Percentiles rank a stretch among this genome's conserved stretches.
Evolutionary conservation across 2,329 filamentous ascomycete genomes (phyloP).

Genomic region (Knufia petricola): DNA sequence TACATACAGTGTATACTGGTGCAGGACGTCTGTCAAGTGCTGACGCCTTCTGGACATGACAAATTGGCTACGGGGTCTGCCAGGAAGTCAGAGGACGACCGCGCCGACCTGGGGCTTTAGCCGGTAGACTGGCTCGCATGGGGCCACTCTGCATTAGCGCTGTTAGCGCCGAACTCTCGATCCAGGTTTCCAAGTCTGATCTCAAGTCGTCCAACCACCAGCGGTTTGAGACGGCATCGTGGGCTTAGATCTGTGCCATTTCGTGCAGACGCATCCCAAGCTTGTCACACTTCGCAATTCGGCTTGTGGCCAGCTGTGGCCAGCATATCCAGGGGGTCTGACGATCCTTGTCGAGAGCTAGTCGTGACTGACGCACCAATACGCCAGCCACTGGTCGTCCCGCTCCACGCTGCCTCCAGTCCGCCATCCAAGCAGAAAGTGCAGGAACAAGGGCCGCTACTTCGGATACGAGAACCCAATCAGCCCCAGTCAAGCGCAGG

Average conservation of each 20-base stretch:
- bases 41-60: too few relatives aligned
- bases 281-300: neutral
- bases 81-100: too few relatives aligned
- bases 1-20: too few relatives aligned
- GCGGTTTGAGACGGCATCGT: conserved; percentile 2
- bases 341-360: neutral
- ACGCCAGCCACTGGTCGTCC: conserved; percentile 7
- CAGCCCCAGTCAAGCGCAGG: neutral
- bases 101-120: too few relatives aligned
- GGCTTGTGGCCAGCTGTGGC: neutral
- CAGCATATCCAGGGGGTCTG: too few relatives aligned
- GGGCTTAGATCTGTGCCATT: conserved; percentile 4
- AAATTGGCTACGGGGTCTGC: too few relatives aligned
- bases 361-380: neutral
- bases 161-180: conserved; percentile 3
- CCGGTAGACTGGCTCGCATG: too few relatives aligned
- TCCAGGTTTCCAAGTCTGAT: neutral
- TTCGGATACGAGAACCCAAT: conserved; percentile 9
- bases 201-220: conserved; percentile 1
- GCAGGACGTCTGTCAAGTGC: too few relatives aligned
- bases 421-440: neutral
- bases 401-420: conserved; percentile 7
- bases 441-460: conserved; percentile 7
- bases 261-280: neutral
- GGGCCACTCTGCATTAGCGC: too few relatives aligned